A percentile compares a stretch with the other conserved stretches of the same genome.
These are phyloP conservation scores for Lactarius sanguifluus DNA, from an alignment of 768 basidiomycete genomes.

Conservation along the genomic window DNA sequence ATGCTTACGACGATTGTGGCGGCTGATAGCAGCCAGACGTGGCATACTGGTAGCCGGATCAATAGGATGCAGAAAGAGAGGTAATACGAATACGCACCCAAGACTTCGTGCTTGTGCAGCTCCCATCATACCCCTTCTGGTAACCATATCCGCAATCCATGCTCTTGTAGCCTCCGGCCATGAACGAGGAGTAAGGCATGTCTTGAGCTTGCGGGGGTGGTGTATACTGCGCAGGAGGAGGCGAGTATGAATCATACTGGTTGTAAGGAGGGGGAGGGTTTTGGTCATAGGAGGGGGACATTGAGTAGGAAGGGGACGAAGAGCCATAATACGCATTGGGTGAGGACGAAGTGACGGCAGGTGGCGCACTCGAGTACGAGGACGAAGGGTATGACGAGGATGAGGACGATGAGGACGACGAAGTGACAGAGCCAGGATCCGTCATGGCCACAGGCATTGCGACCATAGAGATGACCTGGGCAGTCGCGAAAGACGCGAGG, in stretches of 20 bases:
- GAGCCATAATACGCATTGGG: slow-evolving; percentile 12
- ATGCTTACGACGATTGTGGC: slow-evolving; percentile 1
- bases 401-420: background rate
- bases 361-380: slow-evolving; percentile 39
- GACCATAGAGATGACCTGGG: slow-evolving; percentile 46
- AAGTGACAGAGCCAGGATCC: slow-evolving; percentile 33
- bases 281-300: slow-evolving; percentile 35
- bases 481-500: slow-evolving; percentile 55
- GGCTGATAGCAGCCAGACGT: slow-evolving; percentile 23
- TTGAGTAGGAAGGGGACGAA: slow-evolving; percentile 29
- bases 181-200: slow-evolving; percentile 52
- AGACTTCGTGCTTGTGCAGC: slow-evolving; percentile 47
- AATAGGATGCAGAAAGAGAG: background rate
- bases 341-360: slow-evolving; percentile 19
- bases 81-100: slow-evolving; percentile 52
- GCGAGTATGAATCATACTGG: slow-evolving; percentile 21
- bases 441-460: slow-evolving; percentile 36
- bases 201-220: slow-evolving; percentile 32
- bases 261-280: slow-evolving; percentile 21
- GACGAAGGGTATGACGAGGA: slow-evolving; percentile 27
- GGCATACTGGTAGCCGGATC: slow-evolving; percentile 9
- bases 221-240: slow-evolving; percentile 36
- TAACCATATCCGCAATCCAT: slow-evolving; percentile 74
- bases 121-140: slow-evolving; percentile 53
- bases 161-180: slow-evolving; percentile 61